These are phyloP conservation scores for Pichia phayaonensis DNA, from an alignment of 805 yeast species.

Conservation along the genomic window DNA sequence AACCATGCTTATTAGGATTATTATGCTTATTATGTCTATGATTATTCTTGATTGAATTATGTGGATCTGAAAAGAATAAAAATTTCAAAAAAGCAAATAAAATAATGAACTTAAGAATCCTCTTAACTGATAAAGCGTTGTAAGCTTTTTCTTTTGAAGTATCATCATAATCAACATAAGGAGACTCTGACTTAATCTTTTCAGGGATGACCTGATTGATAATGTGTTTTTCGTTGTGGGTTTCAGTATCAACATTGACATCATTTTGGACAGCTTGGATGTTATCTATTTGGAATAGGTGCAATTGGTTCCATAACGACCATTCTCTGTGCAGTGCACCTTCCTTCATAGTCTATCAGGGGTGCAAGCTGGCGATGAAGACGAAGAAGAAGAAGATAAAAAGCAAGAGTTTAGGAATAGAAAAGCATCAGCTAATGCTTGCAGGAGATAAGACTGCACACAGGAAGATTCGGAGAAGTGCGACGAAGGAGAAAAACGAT, in stretches of 20 bases:
- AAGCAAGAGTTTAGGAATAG: background rate
- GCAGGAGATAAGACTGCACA: no score
- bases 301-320: conserved; percentile 28
- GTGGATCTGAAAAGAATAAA: background rate
- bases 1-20: background rate
- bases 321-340: conserved; percentile 28
- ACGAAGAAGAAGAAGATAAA: background rate
- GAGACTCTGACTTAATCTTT: background rate
- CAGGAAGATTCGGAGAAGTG: background rate
- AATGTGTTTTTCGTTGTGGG: background rate
- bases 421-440: background rate
- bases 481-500: background rate
- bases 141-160: background rate
- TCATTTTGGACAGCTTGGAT: background rate
- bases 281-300: conserved; percentile 4
- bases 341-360: conserved; percentile 15
- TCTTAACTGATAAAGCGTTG: background rate
- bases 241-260: background rate
- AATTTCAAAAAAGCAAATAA: background rate
- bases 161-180: background rate
- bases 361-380: background rate
- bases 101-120: background rate
- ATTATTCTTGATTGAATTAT: background rate
- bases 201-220: background rate
- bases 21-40: no score